Percentiles rank a stretch among this genome's conserved stretches.
Evolutionary conservation across 129 eudicot species (phyloP).

Genomic region (Deinandra increscens): DNA sequence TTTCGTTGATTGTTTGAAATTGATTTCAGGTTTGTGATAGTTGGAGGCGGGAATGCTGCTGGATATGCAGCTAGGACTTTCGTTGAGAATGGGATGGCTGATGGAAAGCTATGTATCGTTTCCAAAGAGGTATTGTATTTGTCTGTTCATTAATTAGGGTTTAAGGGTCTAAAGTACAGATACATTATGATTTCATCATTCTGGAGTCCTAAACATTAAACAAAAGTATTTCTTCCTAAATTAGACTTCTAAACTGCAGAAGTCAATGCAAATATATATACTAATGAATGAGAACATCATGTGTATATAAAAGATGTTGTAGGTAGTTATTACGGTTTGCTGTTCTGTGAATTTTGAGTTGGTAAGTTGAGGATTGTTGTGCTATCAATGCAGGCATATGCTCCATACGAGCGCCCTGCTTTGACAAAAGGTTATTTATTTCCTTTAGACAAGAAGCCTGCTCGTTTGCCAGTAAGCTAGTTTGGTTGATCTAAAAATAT

Average conservation of each 20-base stretch:
- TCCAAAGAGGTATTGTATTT: constrained; percentile 67
- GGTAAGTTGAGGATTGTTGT: background rate
- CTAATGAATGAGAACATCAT: background rate
- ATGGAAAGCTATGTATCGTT: constrained; percentile 92
- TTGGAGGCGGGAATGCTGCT: constrained; percentile 98
- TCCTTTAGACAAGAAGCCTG: constrained; percentile 87
- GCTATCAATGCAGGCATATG: constrained; percentile 60
- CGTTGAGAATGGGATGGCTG: constrained; percentile 82
- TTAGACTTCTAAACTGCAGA: background rate
- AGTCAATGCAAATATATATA: background rate
- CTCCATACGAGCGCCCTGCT: constrained; percentile 98
- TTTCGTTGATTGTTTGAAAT: background rate
- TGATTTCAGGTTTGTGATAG: constrained; percentile 72
- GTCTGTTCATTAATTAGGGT: background rate
- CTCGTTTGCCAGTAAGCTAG: constrained; percentile 84
- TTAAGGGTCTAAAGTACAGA: background rate
- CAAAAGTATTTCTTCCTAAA: background rate
- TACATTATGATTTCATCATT: background rate
- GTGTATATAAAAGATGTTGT: background rate
- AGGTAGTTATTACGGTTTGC: background rate
- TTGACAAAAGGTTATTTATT: constrained; percentile 87
- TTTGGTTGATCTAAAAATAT: constrained; percentile 1
- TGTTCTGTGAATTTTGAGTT: background rate
- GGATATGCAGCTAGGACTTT: constrained; percentile 96
- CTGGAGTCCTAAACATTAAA: constrained; percentile 6